Percentiles rank a stretch among this genome's conserved stretches.
Conservation (phyloP, 176 grass and related monocot species). For the Aegilops umbellulata region DNA sequence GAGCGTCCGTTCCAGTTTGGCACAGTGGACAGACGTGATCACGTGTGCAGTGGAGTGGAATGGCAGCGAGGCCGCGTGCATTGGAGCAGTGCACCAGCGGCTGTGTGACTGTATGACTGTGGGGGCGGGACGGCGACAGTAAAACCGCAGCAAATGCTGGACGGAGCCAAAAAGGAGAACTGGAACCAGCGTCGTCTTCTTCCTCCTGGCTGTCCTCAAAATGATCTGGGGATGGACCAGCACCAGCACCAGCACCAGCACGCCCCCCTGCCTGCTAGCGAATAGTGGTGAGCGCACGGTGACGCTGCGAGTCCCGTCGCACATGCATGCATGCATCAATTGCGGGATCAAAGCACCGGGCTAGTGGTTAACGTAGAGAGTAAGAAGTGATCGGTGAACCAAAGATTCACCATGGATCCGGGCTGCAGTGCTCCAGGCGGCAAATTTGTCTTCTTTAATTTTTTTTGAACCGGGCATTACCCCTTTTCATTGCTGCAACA, state of each 20-base stretch:
- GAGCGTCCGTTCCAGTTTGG: neutral
- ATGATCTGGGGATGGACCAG: neutral
- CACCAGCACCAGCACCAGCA: no score
- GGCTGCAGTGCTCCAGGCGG: no score
- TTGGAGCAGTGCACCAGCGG: neutral
- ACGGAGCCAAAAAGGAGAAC: neutral
- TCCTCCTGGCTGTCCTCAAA: neutral
- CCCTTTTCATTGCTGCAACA: no score
- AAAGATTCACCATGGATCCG: no score
- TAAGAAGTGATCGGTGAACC: neutral
- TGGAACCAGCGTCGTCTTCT: conserved; percentile 4
- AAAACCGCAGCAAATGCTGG: neutral
- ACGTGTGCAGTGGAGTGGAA: conserved; percentile 4
- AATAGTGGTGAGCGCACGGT: neutral
- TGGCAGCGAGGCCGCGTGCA: neutral
- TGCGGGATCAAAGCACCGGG: neutral
- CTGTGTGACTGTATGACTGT: neutral
- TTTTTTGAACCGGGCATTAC: no score
- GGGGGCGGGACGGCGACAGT: neutral
- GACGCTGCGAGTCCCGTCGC: neutral
- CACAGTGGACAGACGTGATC: neutral
- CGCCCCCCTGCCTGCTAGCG: neutral
- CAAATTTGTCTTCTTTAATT: no score
- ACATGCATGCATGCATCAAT: neutral
- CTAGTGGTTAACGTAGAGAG: neutral